Conservation (phyloP, 2,329 filamentous ascomycete genomes). For the Fusarium dimerum region DNA sequence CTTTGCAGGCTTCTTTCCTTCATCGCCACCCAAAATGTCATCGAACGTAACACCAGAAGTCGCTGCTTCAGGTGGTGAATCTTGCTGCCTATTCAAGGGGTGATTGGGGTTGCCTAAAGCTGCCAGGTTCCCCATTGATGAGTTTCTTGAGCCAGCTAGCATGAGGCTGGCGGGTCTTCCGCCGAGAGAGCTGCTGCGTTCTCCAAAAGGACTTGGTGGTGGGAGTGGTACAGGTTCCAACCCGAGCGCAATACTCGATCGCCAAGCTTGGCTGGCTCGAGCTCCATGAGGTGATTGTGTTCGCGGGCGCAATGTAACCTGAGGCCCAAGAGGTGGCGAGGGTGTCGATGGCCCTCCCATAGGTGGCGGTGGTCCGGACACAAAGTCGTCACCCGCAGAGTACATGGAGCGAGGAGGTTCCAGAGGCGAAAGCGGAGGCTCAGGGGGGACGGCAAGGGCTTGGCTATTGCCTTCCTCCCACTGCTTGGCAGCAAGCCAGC, state of each 20-base stretch:
- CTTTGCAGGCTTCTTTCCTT: slow-evolving; percentile 36
- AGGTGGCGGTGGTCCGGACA: slow-evolving; percentile 21
- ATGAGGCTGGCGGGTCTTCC: slow-evolving; percentile 36
- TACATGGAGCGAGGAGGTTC: slow-evolving; percentile 41
- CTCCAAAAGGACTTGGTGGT: slow-evolving; percentile 35
- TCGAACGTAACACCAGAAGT: slow-evolving; percentile 47
- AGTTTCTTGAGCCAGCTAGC: slow-evolving; percentile 32
- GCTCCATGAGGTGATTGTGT: slow-evolving; percentile 41
- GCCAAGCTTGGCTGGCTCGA: slow-evolving; percentile 36
- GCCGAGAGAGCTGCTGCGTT: slow-evolving; percentile 39
- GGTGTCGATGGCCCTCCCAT: slow-evolving; percentile 28
- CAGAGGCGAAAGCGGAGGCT: slow-evolving; percentile 40
- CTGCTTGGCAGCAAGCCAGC: slow-evolving; percentile 54
- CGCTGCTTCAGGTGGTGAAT: slow-evolving; percentile 23
- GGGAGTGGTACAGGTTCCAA: slow-evolving; percentile 45
- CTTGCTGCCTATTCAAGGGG: slow-evolving; percentile 12
- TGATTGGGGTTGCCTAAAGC: slow-evolving; percentile 24
- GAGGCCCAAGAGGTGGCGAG: slow-evolving; percentile 32
- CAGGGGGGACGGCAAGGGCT: slow-evolving; percentile 24
- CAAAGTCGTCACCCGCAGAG: slow-evolving; percentile 29
- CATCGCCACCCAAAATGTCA: slow-evolving; percentile 43
- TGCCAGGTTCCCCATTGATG: slow-evolving; percentile 39
- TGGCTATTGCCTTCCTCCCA: slow-evolving; percentile 45
- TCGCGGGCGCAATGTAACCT: slow-evolving; percentile 37
- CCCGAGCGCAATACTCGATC: slow-evolving; percentile 46